A percentile compares a stretch with the other conserved stretches of the same genome.
phyloP scores from a whole-genome alignment of 805 yeast species.

The Candida yuanshanica region DNA sequence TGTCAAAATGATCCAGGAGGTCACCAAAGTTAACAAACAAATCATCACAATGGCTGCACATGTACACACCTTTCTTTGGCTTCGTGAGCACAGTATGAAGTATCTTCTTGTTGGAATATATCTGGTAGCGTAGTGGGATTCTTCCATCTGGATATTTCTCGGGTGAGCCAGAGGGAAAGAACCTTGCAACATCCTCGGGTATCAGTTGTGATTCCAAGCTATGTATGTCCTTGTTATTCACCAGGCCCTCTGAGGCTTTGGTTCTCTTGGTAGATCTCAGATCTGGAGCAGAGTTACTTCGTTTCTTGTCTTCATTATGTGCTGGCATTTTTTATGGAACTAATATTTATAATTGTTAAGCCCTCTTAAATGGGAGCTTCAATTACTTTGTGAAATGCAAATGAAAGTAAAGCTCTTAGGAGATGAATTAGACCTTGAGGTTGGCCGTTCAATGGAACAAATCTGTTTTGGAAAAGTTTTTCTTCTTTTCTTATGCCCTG shows the following conservation, averaged over 20 bases:
- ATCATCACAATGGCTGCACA: constrained; percentile 33
- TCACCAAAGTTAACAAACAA: constrained; percentile 26
- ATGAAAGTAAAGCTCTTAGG: too few relatives aligned
- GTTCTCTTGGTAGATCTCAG: not conserved
- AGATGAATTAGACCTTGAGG: too few relatives aligned
- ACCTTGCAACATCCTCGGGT: constrained; percentile 8
- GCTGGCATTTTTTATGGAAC: too few relatives aligned
- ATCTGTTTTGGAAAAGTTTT: too few relatives aligned
- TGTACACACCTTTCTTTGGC: constrained; percentile 33
- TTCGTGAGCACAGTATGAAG: constrained; percentile 21
- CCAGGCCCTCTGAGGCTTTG: not conserved
- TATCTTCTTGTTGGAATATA: constrained; percentile 28
- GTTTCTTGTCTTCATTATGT: too few relatives aligned
- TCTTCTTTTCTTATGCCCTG: too few relatives aligned
- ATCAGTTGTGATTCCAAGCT: not conserved
- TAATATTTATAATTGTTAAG: too few relatives aligned
- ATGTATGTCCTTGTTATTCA: not conserved
- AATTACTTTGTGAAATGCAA: too few relatives aligned
- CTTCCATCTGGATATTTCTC: constrained; percentile 19
- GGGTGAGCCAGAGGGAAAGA: constrained; percentile 24
- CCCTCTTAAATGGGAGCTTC: too few relatives aligned
- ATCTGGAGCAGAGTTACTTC: too few relatives aligned
- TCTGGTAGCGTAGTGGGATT: constrained; percentile 22
- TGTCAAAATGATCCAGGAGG: constrained; percentile 33
- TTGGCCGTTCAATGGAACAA: too few relatives aligned